Conservation (phyloP, 2,329 filamentous ascomycete species). For the Teratosphaeria gauchensis region DNA sequence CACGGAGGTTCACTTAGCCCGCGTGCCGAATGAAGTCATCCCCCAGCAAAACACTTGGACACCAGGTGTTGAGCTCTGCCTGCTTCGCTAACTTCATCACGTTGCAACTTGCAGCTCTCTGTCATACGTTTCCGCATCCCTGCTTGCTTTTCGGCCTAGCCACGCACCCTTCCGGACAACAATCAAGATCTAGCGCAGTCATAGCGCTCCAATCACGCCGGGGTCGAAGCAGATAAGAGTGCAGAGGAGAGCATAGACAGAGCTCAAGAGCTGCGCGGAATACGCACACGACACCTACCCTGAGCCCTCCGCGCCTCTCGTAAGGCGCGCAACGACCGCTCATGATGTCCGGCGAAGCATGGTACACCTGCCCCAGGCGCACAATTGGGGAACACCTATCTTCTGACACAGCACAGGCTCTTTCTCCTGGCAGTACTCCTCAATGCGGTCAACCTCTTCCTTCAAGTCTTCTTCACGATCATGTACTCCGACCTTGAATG, state of each 20-base stretch:
- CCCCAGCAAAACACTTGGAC: background rate
- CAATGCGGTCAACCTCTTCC: conserved; percentile 99
- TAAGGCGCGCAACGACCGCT: background rate
- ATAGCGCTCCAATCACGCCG: background rate
- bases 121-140: background rate
- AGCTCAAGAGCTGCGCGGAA: background rate
- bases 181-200: background rate
- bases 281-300: background rate
- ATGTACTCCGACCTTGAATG: conserved; percentile 99
- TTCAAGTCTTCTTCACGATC: conserved; percentile 99
- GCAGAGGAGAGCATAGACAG: background rate
- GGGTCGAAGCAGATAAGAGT: background rate
- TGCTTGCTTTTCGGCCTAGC: background rate
- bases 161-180: background rate
- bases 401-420: conserved; percentile 47
- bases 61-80: background rate
- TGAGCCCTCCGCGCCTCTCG: background rate
- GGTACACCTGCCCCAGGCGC: conserved; percentile 15
- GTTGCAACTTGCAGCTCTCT: background rate
- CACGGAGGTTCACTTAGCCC: background rate
- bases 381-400: conserved; percentile 1
- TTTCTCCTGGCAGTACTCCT: conserved; percentile 96
- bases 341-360: conserved; percentile 32
- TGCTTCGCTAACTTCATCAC: background rate
- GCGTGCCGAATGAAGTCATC: background rate